phyloP scores from a whole-genome alignment of 306 rosid genomes.

The Begonia peltatifolia region DNA sequence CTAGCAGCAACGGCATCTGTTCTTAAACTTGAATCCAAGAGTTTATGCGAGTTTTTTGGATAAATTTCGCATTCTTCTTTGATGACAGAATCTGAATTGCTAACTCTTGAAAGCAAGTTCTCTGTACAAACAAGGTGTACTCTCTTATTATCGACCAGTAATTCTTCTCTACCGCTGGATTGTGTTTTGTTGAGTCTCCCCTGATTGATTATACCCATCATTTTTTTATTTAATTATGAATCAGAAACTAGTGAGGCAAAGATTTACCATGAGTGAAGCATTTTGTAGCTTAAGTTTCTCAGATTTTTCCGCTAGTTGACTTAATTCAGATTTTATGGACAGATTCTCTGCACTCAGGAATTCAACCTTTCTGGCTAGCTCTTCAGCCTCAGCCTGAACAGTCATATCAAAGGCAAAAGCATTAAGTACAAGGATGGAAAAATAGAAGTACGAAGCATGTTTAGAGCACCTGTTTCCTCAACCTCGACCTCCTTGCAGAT shows the following conservation, averaged over 20 bases:
- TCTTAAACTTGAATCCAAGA: conserved; percentile 64
- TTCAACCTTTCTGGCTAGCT: conserved; percentile 61
- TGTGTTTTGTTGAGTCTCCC: conserved; percentile 49
- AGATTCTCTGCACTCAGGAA: conserved; percentile 41
- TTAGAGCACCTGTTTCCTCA: conserved; percentile 81
- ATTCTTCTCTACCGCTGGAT: conserved; percentile 38
- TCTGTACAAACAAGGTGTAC: conserved; percentile 52
- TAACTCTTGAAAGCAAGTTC: conserved; percentile 20
- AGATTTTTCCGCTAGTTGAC: conserved; percentile 43
- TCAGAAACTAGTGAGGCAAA: neutral
- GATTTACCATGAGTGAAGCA: conserved; percentile 44
- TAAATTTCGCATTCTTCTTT: conserved; percentile 37
- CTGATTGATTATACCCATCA: conserved; percentile 21
- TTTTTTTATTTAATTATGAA: too few relatives aligned
- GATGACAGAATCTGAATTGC: conserved; percentile 21
- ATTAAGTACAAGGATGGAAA: neutral
- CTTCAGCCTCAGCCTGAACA: conserved; percentile 83
- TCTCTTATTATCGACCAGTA: conserved; percentile 39
- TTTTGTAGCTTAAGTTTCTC: conserved; percentile 64
- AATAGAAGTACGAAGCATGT: neutral
- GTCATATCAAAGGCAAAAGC: neutral
- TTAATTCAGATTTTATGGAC: conserved; percentile 54
- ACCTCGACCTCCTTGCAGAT: conserved; percentile 95
- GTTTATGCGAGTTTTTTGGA: conserved; percentile 69
- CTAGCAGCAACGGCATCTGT: conserved; percentile 84